A percentile compares a stretch with the other conserved stretches of the same genome.
These are phyloP conservation scores for Acanthochlamys bracteata DNA, from an alignment of 106 monocot species.

Conservation along the genomic window DNA sequence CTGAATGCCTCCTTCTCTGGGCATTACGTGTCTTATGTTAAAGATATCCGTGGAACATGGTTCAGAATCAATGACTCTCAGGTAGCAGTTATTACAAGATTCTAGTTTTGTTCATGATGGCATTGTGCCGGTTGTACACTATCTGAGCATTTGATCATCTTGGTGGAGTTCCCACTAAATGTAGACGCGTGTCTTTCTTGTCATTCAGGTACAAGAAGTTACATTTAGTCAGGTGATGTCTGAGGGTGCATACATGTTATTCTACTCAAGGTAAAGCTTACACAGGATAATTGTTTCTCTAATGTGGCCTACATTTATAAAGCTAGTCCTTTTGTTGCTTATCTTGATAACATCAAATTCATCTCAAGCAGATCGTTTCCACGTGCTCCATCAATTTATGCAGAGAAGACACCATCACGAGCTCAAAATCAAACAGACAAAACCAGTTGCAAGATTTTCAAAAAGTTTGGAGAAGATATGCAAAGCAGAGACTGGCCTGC, in stretches of 20 bases:
- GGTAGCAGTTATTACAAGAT: slow-evolving; percentile 25
- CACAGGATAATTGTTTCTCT: background rate
- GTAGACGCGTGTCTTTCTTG: background rate
- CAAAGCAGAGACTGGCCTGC: background rate
- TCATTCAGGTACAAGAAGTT: slow-evolving; percentile 68
- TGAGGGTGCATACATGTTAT: slow-evolving; percentile 95
- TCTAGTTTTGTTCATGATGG: no score
- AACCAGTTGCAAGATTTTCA: slow-evolving; percentile 14
- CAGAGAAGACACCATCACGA: slow-evolving; percentile 14
- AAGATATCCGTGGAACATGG: slow-evolving; percentile 84
- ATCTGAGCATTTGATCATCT: no score
- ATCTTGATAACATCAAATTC: background rate
- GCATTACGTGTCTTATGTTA: slow-evolving; percentile 88
- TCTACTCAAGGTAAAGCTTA: slow-evolving; percentile 68
- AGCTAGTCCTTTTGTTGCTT: background rate
- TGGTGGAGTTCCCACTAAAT: background rate
- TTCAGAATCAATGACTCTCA: slow-evolving; percentile 80
- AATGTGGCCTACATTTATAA: background rate
- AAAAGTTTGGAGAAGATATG: slow-evolving; percentile 14
- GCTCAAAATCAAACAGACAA: slow-evolving; percentile 11
- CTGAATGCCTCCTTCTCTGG: slow-evolving; percentile 89
- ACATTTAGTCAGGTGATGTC: slow-evolving; percentile 83
- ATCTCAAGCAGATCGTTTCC: slow-evolving; percentile 58
- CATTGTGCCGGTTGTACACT: no score
- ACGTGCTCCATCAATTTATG: slow-evolving; percentile 56